Percentiles rank a stretch among this genome's conserved stretches.
phyloP scores from a whole-genome alignment of 2,329 filamentous ascomycete species.

The Grosmannia huntii region DNA sequence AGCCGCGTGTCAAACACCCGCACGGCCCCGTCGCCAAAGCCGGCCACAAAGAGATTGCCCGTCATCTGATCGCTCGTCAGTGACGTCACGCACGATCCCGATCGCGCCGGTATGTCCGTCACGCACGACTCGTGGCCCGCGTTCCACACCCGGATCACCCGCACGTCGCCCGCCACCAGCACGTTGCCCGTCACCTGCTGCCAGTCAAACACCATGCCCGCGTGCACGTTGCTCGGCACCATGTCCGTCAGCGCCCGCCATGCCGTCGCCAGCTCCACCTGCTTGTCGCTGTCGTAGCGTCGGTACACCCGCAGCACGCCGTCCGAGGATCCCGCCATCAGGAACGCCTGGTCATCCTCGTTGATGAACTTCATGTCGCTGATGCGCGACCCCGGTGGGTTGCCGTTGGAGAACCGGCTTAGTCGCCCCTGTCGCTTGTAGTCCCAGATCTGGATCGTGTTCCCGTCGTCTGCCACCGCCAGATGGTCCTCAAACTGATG shows the following conservation, averaged over 20 bases:
- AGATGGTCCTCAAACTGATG: slow-evolving; percentile 97
- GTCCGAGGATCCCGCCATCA: slow-evolving; percentile 92
- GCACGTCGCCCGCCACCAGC: slow-evolving; percentile 90
- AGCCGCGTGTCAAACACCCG: slow-evolving; percentile 86
- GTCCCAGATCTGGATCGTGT: slow-evolving; percentile 87
- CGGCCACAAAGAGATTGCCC: slow-evolving; percentile 88
- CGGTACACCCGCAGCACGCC: slow-evolving; percentile 89
- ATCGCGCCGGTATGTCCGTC: slow-evolving; percentile 87
- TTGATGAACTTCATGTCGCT: slow-evolving; percentile 97
- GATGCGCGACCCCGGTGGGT: slow-evolving; percentile 80
- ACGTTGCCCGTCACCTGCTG: slow-evolving; percentile 93
- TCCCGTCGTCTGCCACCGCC: slow-evolving; percentile 82
- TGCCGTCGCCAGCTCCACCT: slow-evolving; percentile 74
- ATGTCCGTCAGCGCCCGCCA: slow-evolving; percentile 91
- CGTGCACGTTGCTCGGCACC: slow-evolving; percentile 85
- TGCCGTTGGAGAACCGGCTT: slow-evolving; percentile 85
- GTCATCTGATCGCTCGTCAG: slow-evolving; percentile 96
- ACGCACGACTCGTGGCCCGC: slow-evolving; percentile 86
- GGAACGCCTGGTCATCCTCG: slow-evolving; percentile 87
- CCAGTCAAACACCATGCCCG: slow-evolving; percentile 96
- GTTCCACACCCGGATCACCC: slow-evolving; percentile 93
- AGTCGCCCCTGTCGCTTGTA: slow-evolving; percentile 68
- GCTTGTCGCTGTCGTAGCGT: slow-evolving; percentile 68
- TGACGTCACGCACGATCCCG: slow-evolving; percentile 89
- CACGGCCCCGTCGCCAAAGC: slow-evolving; percentile 90